These are phyloP conservation scores for Buddleja alternifolia DNA, from an alignment of 257 asterid species.

Conservation along the genomic window DNA sequence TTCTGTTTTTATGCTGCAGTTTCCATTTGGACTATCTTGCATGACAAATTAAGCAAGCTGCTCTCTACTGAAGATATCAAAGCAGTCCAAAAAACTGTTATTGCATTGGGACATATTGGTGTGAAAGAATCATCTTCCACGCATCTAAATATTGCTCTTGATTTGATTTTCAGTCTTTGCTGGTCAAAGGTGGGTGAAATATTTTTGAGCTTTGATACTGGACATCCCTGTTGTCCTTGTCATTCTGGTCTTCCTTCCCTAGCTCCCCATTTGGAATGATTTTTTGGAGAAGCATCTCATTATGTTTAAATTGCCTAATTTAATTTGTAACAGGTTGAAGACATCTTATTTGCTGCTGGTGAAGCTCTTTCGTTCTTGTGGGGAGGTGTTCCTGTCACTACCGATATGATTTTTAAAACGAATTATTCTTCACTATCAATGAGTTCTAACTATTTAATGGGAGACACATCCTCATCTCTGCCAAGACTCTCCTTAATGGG, in stretches of 20 bases:
- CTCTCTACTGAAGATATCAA: slow-evolving; percentile 85
- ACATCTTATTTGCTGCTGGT: slow-evolving; percentile 96
- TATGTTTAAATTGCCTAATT: slow-evolving; percentile 22
- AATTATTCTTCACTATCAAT: slow-evolving; percentile 88
- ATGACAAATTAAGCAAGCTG: slow-evolving; percentile 68
- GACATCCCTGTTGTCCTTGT: slow-evolving; percentile 19
- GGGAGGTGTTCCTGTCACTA: slow-evolving; percentile 97
- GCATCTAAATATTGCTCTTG: slow-evolving; percentile 70
- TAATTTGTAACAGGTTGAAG: slow-evolving; percentile 72
- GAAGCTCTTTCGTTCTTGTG: slow-evolving; percentile 97
- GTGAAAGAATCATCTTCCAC: slow-evolving; percentile 70
- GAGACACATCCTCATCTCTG: slow-evolving; percentile 64
- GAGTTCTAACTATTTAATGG: slow-evolving; percentile 93
- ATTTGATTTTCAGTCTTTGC: slow-evolving; percentile 84
- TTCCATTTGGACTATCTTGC: slow-evolving; percentile 60
- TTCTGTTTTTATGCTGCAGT: slow-evolving; percentile 51
- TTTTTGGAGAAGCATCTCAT: slow-evolving; percentile 8
- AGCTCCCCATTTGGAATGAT: slow-evolving; percentile 11
- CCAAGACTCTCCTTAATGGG: slow-evolving; percentile 45
- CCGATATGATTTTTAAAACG: slow-evolving; percentile 79
- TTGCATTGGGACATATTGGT: slow-evolving; percentile 92
- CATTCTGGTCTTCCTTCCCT: slow-evolving; percentile 19
- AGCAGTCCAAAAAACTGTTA: slow-evolving; percentile 78
- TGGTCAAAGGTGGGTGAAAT: slow-evolving; percentile 79
- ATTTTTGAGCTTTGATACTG: slow-evolving; percentile 11